Evolutionary conservation across 1,284 basidiomycete genomes (phyloP), one percentile per base, ranked within the genome.

Genomic region (Pseudomicrostroma phylloplanum): DNA sequence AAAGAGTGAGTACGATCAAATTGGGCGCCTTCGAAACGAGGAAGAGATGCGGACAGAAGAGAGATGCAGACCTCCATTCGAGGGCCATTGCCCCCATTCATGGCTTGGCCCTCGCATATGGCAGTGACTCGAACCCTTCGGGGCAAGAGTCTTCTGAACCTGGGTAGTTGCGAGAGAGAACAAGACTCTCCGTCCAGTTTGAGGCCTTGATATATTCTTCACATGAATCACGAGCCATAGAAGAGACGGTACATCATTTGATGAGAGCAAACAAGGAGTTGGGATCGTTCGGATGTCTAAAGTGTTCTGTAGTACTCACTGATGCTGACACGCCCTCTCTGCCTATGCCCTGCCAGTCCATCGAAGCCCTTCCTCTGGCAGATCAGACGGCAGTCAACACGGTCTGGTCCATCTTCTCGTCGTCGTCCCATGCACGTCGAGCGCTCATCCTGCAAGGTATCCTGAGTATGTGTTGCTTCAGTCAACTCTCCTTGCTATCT

Each of bases 391-490:
- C 89, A 25, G 89, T 98, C 78, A 97, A 89, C 73, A 86, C 89
- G 7, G 87, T 97, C 66, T 99, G 96, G 96, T 91, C 92, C 62
- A 90, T 88, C 72, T 99, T 99, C 81, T 96, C 92, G 12, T 91
- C 91, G 0, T 96, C 94, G 0, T 87, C 92, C 0, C 92, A 96
- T 74, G 86, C 89, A 11, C 87, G 91, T 41, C 86, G 94, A 48
- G 90, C 90, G 48, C 86, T 98, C 75, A 97, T 98, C 76, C 87
- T 99, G 55, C 91, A 92, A 75, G 94, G 94, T 39, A 85, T 99
- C 64, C 87, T 99, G 71, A 97, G 96, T n/a, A 98, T 98, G 91
- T 98, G 94, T 80, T 98, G 94, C 81, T 97, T 96, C 82, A 91
- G 91, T 46, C 94, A 97, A 76, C 87, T 98, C n/a, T 96, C 94